Conservation (phyloP, 2,329 filamentous ascomycete species). For the Aspergillus bombycis region DNA sequence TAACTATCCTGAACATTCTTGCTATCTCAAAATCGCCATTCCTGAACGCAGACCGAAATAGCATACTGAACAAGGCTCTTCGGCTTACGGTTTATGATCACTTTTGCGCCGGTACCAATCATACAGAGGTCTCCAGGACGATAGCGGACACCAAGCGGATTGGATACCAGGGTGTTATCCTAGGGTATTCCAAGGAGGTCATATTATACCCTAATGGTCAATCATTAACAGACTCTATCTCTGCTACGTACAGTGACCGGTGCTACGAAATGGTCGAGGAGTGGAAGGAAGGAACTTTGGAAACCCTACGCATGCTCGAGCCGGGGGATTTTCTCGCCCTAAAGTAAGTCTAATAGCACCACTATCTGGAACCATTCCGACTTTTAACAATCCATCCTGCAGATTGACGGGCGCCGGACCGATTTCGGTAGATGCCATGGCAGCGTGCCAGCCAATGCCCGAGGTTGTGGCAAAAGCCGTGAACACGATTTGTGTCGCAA, state of each 20-base stretch:
- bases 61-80: background rate
- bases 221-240: background rate
- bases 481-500: constrained; percentile 40
- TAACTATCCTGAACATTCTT: background rate
- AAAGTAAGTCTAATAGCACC: background rate
- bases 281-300: background rate
- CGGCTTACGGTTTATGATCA: background rate
- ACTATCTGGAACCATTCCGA: background rate
- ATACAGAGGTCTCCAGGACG: background rate
- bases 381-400: too few relatives aligned
- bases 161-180: background rate
- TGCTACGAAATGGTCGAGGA: background rate
- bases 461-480: constrained; percentile 31
- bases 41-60: background rate
- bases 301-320: background rate
- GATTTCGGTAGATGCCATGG: background rate
- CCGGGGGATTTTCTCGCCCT: background rate
- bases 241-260: background rate
- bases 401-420: background rate
- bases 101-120: background rate
- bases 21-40: background rate
- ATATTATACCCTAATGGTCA: background rate
- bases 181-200: background rate
- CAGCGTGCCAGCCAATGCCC: background rate
- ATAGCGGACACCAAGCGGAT: background rate